Evolutionary conservation across 192 early-diverging fungal species (phyloP).

Genomic region (Mortierella hygrophila): DNA sequence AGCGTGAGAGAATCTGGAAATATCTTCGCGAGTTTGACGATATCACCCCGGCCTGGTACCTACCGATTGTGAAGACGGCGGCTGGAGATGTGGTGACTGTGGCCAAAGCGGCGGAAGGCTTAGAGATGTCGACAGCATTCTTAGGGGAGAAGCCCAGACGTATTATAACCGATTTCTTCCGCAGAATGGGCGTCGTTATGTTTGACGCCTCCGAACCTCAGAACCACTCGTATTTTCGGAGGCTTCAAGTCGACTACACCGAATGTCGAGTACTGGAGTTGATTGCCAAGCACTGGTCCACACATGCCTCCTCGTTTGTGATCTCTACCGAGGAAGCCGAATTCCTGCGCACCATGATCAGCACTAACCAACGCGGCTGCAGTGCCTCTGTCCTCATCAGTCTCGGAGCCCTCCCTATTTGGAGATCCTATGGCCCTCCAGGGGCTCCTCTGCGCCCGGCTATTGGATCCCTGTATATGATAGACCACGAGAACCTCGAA

Average conservation of each 20-base stretch:
- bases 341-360: not conserved
- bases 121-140: not conserved
- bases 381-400: not conserved
- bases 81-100: conserved; percentile 5
- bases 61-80: conserved; percentile 12
- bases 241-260: not conserved
- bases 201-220: not conserved
- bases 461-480: not conserved
- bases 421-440: not conserved
- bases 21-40: not conserved
- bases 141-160: not conserved
- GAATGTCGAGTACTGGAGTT: not conserved
- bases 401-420: not conserved
- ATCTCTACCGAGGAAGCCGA: not conserved
- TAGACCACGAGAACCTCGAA: not conserved
- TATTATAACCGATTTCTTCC: not conserved
- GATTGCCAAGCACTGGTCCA: not conserved
- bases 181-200: not conserved
- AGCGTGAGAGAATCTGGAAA: not conserved
- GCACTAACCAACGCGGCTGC: no score
- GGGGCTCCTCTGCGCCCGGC: not conserved
- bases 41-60: not conserved
- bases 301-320: not conserved
- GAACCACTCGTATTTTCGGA: not conserved
- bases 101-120: not conserved